A percentile compares a stretch with the other conserved stretches of the same genome.
Evolutionary conservation across 1,284 basidiomycete genomes (phyloP).

Genomic region (Boletus holoroseus): DNA sequence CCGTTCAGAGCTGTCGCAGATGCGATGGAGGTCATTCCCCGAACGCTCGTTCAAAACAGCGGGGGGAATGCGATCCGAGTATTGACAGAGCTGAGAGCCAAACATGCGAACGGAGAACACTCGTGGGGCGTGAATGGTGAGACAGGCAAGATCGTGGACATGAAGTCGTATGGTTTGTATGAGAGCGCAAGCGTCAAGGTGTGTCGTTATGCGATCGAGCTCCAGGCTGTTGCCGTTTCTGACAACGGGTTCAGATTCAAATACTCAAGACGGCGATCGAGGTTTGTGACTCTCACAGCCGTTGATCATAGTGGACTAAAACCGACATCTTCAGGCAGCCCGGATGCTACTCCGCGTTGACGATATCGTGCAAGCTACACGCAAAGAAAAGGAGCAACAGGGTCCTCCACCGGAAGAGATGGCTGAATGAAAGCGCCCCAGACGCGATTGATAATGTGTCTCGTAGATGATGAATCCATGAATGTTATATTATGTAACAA

Average conservation of each 20-base stretch:
- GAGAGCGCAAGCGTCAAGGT: conserved; percentile 96
- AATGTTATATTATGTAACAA: conserved; percentile 13
- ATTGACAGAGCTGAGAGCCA: conserved; percentile 89
- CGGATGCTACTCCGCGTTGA: conserved; percentile 91
- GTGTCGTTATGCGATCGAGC: conserved; percentile 1
- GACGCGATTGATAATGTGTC: not conserved
- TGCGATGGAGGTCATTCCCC: conserved; percentile 95
- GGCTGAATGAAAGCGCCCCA: conserved; percentile 24
- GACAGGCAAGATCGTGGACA: conserved; percentile 91
- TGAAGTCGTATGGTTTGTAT: conserved; percentile 91
- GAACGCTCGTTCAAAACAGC: conserved; percentile 92
- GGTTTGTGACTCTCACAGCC: conserved; percentile 37
- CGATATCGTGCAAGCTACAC: conserved; percentile 85
- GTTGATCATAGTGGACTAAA: not conserved
- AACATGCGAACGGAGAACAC: conserved; percentile 88
- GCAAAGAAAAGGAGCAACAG: conserved; percentile 54
- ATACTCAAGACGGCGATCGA: conserved; percentile 97
- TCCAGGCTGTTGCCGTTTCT: not conserved
- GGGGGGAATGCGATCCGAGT: conserved; percentile 94
- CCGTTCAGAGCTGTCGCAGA: conserved; percentile 92
- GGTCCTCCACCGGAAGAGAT: conserved; percentile 54
- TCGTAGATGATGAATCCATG: not conserved
- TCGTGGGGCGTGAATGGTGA: conserved; percentile 95
- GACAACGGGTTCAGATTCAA: conserved; percentile 59
- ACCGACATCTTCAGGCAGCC: conserved; percentile 52